Conservation (phyloP, 2,329 filamentous ascomycete species). For the Emergomyces orientalis region DNA sequence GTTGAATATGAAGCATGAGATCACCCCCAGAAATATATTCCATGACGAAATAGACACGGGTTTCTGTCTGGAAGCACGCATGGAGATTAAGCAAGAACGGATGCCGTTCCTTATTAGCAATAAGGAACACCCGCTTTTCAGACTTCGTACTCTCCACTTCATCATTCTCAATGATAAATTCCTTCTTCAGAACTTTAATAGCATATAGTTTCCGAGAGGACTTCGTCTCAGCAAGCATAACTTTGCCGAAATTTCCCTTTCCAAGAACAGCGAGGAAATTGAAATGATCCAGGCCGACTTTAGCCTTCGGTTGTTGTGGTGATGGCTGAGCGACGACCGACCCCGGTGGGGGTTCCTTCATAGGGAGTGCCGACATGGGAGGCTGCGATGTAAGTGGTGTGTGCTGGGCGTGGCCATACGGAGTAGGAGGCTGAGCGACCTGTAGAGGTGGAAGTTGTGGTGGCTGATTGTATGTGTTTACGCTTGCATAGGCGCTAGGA, state of each 20-base stretch:
- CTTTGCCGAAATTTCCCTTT: conserved; percentile 99
- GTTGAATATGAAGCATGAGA: conserved; percentile 97
- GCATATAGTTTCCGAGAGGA: conserved; percentile 84
- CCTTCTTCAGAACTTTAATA: conserved; percentile 98
- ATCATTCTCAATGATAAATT: conserved; percentile 99
- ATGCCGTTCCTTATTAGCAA: conserved; percentile 93
- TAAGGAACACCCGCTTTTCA: conserved; percentile 92
- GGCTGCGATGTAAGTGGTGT: conserved; percentile 22
- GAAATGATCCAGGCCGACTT: conserved; percentile 95
- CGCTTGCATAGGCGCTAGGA: conserved; percentile 34
- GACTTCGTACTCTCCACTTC: conserved; percentile 97
- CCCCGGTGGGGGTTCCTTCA: conserved; percentile 33
- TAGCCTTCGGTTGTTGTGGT: conserved; percentile 37
- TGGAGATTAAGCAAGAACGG: conserved; percentile 93
- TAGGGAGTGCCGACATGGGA: conserved; percentile 38
- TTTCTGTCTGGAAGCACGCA: conserved; percentile 98
- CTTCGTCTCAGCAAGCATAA: conserved; percentile 98
- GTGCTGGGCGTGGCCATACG: conserved; percentile 16
- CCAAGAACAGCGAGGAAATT: conserved; percentile 97
- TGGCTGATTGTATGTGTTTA: conserved; percentile 19
- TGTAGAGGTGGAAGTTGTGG: conserved; percentile 16
- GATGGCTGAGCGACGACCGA: conserved; percentile 22
- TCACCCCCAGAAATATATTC: conserved; percentile 98
- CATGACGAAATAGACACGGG: conserved; percentile 98
- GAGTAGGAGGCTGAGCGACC: conserved; percentile 11